Evolutionary conservation across 306 rosid species (phyloP).

Genomic region (Inga leiocalycina): DNA sequence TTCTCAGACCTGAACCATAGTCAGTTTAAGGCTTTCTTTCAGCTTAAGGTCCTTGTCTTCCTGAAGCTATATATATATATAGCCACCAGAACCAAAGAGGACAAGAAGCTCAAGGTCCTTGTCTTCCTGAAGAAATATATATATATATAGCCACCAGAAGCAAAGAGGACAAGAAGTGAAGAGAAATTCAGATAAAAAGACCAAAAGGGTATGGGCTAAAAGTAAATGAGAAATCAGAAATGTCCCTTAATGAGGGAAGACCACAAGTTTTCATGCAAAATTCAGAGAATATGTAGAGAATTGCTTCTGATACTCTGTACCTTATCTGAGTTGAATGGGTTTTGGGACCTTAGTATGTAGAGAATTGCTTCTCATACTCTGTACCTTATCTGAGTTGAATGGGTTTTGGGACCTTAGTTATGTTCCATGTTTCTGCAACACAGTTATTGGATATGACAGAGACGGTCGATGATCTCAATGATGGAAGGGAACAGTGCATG

Average conservation of each 20-base stretch:
- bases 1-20: constrained; percentile 30
- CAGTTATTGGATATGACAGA: constrained; percentile 62
- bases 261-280: constrained; percentile 51
- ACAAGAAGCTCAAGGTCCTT: constrained; percentile 46
- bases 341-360: constrained; percentile 49
- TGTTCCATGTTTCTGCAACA: constrained; percentile 64
- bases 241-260: constrained; percentile 61
- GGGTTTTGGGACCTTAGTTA: constrained; percentile 42
- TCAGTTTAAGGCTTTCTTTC: constrained; percentile 11
- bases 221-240: constrained; percentile 57
- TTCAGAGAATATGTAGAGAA: constrained; percentile 75
- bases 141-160: constrained; percentile 38
- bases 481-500: constrained; percentile 60
- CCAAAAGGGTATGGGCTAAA: constrained; percentile 80
- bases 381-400: constrained; percentile 67
- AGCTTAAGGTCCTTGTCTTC: constrained; percentile 34
- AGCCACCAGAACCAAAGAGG: constrained; percentile 55
- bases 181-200: constrained; percentile 49
- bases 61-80: constrained; percentile 30
- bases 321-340: constrained; percentile 61
- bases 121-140: constrained; percentile 27
- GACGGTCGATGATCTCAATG: constrained; percentile 63
- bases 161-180: constrained; percentile 62
- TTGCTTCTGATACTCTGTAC: constrained; percentile 68
- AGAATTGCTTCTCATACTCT: constrained; percentile 60